Evolutionary conservation across 2,329 filamentous ascomycete genomes (phyloP).

Genomic region (Epichloe festucae): DNA sequence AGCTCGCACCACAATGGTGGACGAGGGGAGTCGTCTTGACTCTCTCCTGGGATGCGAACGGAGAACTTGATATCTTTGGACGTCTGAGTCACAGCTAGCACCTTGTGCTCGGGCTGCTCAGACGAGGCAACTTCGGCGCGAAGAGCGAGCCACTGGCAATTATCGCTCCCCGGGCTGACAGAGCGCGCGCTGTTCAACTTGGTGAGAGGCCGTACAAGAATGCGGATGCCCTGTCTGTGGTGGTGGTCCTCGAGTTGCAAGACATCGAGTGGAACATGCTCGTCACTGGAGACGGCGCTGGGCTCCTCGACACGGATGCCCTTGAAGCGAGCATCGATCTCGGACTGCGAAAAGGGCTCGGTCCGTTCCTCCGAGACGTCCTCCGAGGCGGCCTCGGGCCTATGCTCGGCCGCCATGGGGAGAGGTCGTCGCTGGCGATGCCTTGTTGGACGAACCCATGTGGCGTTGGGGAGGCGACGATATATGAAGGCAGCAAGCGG

Average conservation of each 20-base stretch:
- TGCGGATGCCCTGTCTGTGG: conserved; percentile 42
- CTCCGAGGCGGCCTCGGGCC: conserved; percentile 23
- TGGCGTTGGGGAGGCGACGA: conserved; percentile 1
- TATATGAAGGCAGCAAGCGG: conserved; percentile 1
- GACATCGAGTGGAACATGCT: conserved; percentile 39
- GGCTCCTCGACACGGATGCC: conserved; percentile 31
- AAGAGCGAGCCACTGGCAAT: conserved; percentile 43
- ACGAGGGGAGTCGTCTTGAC: conserved; percentile 26
- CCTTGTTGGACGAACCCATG: conserved; percentile 3
- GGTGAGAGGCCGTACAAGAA: conserved; percentile 42
- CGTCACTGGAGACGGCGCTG: conserved; percentile 23
- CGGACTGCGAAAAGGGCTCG: conserved; percentile 44
- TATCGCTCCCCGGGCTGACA: conserved; percentile 42
- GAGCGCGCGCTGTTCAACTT: conserved; percentile 37
- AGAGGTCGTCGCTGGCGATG: conserved; percentile 4
- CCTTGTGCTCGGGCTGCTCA: conserved; percentile 41
- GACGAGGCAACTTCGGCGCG: conserved; percentile 39
- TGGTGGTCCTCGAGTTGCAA: conserved; percentile 38
- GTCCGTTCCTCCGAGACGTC: conserved; percentile 38
- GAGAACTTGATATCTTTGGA: conserved; percentile 47
- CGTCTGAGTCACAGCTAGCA: conserved; percentile 48
- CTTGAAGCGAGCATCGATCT: conserved; percentile 38
- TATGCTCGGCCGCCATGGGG: conserved; percentile 32
- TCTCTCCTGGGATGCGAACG: conserved; percentile 39
- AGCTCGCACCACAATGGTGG: conserved; percentile 46